Conservation (phyloP, 2,329 filamentous ascomycete genomes). For the Aspergillus brasiliensis region DNA sequence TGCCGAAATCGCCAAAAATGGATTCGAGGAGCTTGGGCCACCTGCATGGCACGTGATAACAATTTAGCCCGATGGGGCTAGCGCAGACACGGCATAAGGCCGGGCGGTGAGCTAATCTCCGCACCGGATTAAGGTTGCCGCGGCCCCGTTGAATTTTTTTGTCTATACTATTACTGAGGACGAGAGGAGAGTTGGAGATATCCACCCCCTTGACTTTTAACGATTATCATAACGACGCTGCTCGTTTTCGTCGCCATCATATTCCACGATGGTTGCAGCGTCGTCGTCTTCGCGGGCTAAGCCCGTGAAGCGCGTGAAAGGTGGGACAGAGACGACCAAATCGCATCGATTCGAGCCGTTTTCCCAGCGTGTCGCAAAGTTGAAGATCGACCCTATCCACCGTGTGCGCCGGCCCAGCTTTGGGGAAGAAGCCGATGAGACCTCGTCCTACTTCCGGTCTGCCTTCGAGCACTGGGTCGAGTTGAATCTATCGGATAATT, state of each 20-base stretch:
- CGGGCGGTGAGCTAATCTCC: conserved; percentile 25
- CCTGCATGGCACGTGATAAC: conserved; percentile 28
- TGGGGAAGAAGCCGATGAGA: conserved; percentile 72
- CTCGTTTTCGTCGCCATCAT: conserved; percentile 21
- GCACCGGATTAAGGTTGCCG: conserved; percentile 33
- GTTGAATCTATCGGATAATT: conserved; percentile 82
- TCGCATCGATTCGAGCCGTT: conserved; percentile 92
- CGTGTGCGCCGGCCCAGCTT: conserved; percentile 80
- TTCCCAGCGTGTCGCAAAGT: conserved; percentile 82
- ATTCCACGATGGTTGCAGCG: conserved; percentile 49
- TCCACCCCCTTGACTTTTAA: conserved; percentile 22
- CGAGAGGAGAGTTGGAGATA: conserved; percentile 18
- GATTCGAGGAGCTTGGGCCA: conserved; percentile 37
- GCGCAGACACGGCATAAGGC: not conserved
- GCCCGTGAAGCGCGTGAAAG: conserved; percentile 67
- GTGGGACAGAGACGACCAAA: conserved; percentile 72
- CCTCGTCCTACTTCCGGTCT: conserved; percentile 83
- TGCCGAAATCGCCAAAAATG: conserved; percentile 20
- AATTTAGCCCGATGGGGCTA: conserved; percentile 12
- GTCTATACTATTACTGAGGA: conserved; percentile 22
- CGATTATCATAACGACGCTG: conserved; percentile 25
- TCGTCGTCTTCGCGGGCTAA: conserved; percentile 69
- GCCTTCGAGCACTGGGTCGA: conserved; percentile 88
- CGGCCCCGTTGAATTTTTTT: conserved; percentile 43
- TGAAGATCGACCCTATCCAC: conserved; percentile 92